These are phyloP conservation scores for Globisporangium uncinulatum DNA, from an alignment of 352 stramenopile genomes.

Conservation along the genomic window DNA sequence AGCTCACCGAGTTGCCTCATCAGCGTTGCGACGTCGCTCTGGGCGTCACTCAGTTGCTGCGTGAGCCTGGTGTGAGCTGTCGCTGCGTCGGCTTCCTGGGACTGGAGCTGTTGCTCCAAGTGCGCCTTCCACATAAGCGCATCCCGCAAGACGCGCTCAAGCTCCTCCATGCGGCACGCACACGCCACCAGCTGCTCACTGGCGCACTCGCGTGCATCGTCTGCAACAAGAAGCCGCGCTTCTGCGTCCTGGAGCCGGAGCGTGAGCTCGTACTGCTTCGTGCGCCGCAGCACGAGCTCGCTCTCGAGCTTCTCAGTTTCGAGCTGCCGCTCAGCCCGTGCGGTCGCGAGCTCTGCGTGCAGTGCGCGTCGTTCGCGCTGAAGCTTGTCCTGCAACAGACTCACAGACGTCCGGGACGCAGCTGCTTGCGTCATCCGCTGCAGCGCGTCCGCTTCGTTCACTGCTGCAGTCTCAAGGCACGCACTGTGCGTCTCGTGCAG, in stretches of 20 bases:
- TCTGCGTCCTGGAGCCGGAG: conserved; percentile 60
- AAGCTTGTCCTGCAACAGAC: conserved; percentile 42
- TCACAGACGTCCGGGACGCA: conserved; percentile 27
- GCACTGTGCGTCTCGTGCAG: conserved; percentile 27
- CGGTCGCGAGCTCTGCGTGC: conserved; percentile 37
- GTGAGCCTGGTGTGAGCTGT: conserved; percentile 3
- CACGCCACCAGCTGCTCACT: conserved; percentile 42
- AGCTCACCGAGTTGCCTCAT: conserved; percentile 40
- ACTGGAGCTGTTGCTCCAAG: conserved; percentile 32
- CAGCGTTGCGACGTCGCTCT: conserved; percentile 30
- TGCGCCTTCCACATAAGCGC: conserved; percentile 41
- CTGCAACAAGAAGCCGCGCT: conserved; percentile 33
- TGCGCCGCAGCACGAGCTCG: conserved; percentile 64
- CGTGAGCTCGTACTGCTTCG: conserved; percentile 79
- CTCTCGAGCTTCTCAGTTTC: conserved; percentile 61
- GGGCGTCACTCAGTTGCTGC: conserved; percentile 9
- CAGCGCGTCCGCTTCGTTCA: conserved; percentile 44
- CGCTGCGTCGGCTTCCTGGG: conserved; percentile 5
- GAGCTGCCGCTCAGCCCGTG: conserved; percentile 43
- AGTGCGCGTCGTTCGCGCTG: conserved; percentile 38
- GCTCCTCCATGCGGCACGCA: conserved; percentile 49
- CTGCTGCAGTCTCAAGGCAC: conserved; percentile 18
- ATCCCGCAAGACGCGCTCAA: conserved; percentile 52
- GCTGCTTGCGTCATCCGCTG: conserved; percentile 41
- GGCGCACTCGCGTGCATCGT: conserved; percentile 28